phyloP scores from a whole-genome alignment of 495 filamentous ascomycete genomes.

The Penicillium cinerascens region DNA sequence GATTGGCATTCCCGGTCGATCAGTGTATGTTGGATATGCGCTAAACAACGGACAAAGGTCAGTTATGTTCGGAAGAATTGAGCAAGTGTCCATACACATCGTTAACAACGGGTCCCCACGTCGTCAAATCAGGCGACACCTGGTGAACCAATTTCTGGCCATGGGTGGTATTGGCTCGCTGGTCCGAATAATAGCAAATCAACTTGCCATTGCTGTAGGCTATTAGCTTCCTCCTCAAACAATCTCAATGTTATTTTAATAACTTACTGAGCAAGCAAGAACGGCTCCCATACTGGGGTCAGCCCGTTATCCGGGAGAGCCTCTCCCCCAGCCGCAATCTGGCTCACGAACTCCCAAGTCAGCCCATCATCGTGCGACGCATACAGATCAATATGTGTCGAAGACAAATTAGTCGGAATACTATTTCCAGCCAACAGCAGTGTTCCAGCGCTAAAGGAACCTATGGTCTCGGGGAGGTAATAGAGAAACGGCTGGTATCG shows the following conservation, averaged over 20 bases:
- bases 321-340: constrained; percentile 61
- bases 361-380: constrained; percentile 53
- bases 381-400: constrained; percentile 67
- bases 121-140: constrained; percentile 50
- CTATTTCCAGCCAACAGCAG: constrained; percentile 61
- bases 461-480: constrained; percentile 54
- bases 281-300: constrained; percentile 71
- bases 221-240: neutral
- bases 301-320: constrained; percentile 58
- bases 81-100: constrained; percentile 46
- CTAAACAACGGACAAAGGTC: constrained; percentile 9
- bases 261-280: constrained; percentile 49
- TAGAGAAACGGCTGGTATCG: constrained; percentile 67
- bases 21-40: constrained; percentile 53
- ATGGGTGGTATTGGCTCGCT: constrained; percentile 55
- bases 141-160: constrained; percentile 68
- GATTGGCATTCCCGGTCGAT: constrained; percentile 65
- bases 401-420: constrained; percentile 58
- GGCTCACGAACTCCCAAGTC: constrained; percentile 64
- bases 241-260: neutral
- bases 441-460: constrained; percentile 54
- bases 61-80: neutral
- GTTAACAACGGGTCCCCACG: constrained; percentile 56
- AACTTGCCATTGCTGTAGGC: constrained; percentile 49
- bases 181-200: constrained; percentile 67